phyloP scores from a whole-genome alignment of 2,329 filamentous ascomycete genomes.

The Pseudogymnoascus sp. region DNA sequence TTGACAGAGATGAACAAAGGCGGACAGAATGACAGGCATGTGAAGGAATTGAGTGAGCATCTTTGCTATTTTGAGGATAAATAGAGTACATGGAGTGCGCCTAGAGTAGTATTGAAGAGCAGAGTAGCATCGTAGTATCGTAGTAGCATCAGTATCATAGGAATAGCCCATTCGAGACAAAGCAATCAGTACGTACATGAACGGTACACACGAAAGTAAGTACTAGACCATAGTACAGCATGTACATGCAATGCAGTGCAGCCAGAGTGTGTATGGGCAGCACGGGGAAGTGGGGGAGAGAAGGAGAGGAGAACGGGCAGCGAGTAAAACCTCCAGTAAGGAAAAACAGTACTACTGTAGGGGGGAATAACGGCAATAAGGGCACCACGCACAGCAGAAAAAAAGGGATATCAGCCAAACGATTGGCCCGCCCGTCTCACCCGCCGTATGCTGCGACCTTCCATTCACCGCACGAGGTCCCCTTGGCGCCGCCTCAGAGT shows the following conservation, averaged over 20 bases:
- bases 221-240: not conserved
- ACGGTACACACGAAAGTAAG: not conserved
- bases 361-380: not conserved
- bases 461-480: not conserved
- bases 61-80: slow-evolving; percentile 2
- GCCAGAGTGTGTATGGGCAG: not conserved
- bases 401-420: not conserved
- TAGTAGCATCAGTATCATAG: not conserved
- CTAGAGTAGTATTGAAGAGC: not conserved
- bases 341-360: not conserved
- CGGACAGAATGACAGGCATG: not conserved
- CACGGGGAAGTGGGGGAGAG: not conserved
- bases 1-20: not conserved
- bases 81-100: not conserved
- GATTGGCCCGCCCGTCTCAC: not conserved
- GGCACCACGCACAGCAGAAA: not conserved
- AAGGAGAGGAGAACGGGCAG: not conserved
- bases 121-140: not conserved
- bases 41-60: not conserved
- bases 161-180: not conserved
- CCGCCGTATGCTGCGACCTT: not conserved
- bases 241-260: slow-evolving; percentile 3
- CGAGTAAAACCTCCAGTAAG: not conserved
- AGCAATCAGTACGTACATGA: not conserved
- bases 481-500: not conserved